A percentile compares a stretch with the other conserved stretches of the same genome.
phyloP scores from a whole-genome alignment of 78 protist genomes.

The Polysphondylium violaceum region DNA sequence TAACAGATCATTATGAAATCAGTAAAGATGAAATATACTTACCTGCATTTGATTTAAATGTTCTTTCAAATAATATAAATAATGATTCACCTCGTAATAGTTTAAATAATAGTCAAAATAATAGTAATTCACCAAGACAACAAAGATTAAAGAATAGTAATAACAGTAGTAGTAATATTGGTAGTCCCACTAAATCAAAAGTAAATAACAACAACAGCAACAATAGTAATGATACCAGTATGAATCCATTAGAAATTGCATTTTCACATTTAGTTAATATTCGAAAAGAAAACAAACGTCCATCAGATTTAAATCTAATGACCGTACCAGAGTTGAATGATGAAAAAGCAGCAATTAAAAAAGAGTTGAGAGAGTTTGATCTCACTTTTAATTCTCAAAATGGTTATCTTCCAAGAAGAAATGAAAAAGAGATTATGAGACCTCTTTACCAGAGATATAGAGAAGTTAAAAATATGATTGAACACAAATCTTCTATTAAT shows the following conservation, averaged over 20 bases:
- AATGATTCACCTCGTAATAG: neutral
- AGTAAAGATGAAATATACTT: conserved; percentile 28
- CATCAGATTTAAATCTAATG: conserved; percentile 13
- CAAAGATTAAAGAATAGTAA: neutral
- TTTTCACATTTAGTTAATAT: conserved; percentile 10
- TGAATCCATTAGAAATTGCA: conserved; percentile 34
- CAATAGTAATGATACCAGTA: neutral
- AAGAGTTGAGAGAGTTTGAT: conserved; percentile 74
- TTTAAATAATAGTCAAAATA: neutral
- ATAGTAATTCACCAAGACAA: too few species aligned
- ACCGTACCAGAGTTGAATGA: conserved; percentile 7
- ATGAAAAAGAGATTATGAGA: conserved; percentile 76
- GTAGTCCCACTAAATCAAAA: neutral
- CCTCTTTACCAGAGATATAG: conserved; percentile 76
- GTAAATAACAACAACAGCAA: neutral
- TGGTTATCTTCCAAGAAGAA: conserved; percentile 52
- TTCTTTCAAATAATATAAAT: too few species aligned
- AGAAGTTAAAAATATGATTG: conserved; percentile 46
- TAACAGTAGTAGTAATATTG: conserved; percentile 14
- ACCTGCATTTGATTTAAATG: conserved; percentile 35
- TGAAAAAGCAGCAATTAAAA: conserved; percentile 69
- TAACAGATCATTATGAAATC: conserved; percentile 25
- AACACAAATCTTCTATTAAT: neutral
- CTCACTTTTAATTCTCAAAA: conserved; percentile 18
- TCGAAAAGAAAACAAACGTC: conserved; percentile 38